Percentiles rank a stretch among this genome's conserved stretches.
Evolutionary conservation across 2,329 filamentous ascomycete genomes (phyloP).

Genomic region (Penicillium paneum): DNA sequence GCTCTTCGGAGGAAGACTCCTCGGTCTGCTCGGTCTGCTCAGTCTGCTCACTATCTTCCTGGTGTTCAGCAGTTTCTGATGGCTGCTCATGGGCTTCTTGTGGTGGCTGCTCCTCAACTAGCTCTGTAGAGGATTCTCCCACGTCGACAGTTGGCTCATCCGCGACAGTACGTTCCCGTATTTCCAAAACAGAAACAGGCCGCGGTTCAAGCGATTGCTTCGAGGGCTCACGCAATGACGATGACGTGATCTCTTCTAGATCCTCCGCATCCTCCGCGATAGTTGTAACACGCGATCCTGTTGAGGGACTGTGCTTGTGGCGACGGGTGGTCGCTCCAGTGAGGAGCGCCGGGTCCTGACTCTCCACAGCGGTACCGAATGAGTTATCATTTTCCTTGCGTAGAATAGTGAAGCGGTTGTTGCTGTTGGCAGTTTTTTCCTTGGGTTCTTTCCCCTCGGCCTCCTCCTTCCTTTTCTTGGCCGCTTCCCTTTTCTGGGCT

Average conservation of each 20-base stretch:
- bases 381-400: constrained; percentile 32
- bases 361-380: constrained; percentile 17
- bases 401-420: constrained; percentile 37
- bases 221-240: constrained; percentile 14
- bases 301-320: constrained; percentile 78
- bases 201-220: constrained; percentile 15
- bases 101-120: neutral
- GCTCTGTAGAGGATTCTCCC: neutral
- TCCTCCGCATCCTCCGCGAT: constrained; percentile 83
- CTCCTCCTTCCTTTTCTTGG: neutral
- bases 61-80: constrained; percentile 5
- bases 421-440: constrained; percentile 26
- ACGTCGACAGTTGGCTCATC: constrained; percentile 1
- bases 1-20: neutral
- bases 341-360: constrained; percentile 49
- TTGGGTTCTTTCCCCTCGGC: neutral
- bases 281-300: constrained; percentile 73
- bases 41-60: neutral
- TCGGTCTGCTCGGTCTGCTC: neutral
- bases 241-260: constrained; percentile 41
- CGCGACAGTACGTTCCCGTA: neutral
- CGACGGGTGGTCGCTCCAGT: constrained; percentile 71
- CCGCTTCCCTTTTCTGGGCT: constrained; percentile 6
- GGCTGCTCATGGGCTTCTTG: neutral
- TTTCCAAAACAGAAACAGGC: constrained; percentile 15